Base-by-base conservation (phyloP, 1,284 basidiomycete genomes). In the Ustilago hordei region DNA sequence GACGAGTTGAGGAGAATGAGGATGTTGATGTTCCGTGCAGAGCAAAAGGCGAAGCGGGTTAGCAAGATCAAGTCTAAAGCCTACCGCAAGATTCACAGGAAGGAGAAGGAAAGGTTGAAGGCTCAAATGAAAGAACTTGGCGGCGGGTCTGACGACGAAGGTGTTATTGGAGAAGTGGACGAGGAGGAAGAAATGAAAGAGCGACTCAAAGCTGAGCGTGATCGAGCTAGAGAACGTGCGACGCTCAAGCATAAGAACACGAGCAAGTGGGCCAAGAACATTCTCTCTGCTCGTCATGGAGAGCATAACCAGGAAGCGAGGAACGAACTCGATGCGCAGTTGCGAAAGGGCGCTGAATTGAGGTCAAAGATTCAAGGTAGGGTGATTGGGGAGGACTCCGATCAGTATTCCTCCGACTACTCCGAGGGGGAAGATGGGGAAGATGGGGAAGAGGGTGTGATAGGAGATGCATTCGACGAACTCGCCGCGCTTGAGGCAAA, bases 1-100 rank as follows among this genome's bases (percentile, higher is more conserved):
- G 90, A 90, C 1, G 93, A 95, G 83, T 90, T 98, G 15, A 90
- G 93, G 17, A 90, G 91, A 81, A 94, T 95, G 90, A 91, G 96
- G 36, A 95, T 98, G 81, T 89, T 98, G 55, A 93, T 95, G 89
- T 98, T 97, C 88, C 91, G 95, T 4, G 94, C 94, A 0, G 95
- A 99, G 82, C 89, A 91, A 43, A 96, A 96, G 86, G 94, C 95
- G 11, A 94, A 93, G 83, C 91, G 95, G 12, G 89, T 97, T 9
- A 91, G 92, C 45, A 98, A 97, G 88, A 98, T 99, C 88, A 98
- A 99, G 89, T 93, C 92, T 86, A 98, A 96, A 87, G 91, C 94
- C 4, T 98, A 94, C 85, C 89, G 95, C 43, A 92, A 93, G 80
- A 90, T 98, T 55, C 91, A 91, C 81, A 90, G 94, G 85, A 94